Conservation (phyloP, 208 protist species). For the Trypanosoma congolense region DNA sequence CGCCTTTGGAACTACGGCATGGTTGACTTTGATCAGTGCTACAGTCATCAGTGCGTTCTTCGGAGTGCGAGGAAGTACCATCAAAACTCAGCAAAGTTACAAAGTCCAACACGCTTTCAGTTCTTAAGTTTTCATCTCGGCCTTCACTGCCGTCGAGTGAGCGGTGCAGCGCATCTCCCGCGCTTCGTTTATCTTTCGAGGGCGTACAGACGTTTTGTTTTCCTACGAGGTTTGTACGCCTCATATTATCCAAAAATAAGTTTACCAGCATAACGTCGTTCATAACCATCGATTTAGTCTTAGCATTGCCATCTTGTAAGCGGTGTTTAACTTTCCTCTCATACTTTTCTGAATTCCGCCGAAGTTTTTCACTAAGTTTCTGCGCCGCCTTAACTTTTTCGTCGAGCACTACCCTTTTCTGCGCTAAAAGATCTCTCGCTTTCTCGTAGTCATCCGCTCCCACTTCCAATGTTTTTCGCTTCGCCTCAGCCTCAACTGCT, state of each 20-base stretch:
- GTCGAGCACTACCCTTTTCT: constrained; percentile 10
- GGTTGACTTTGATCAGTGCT: too few relatives aligned
- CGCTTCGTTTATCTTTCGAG: too few relatives aligned
- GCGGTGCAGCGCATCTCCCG: too few relatives aligned
- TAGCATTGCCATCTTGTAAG: too few relatives aligned
- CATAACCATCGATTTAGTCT: background rate
- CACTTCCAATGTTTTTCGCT: constrained; percentile 18
- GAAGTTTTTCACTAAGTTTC: constrained; percentile 10
- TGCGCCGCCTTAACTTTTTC: constrained; percentile 8
- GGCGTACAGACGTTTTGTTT: too few relatives aligned
- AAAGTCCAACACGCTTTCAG: constrained; percentile 7
- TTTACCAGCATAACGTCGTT: constrained; percentile 6
- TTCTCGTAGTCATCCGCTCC: constrained; percentile 16
- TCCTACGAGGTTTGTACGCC: background rate
- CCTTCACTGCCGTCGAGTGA: too few relatives aligned
- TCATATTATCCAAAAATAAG: background rate
- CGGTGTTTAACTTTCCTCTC: constrained; percentile 2
- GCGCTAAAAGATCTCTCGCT: constrained; percentile 14
- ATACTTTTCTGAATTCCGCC: constrained; percentile 6
- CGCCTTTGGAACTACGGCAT: background rate
- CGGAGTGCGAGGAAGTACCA: too few relatives aligned
- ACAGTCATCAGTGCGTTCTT: too few relatives aligned
- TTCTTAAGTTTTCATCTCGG: too few relatives aligned
- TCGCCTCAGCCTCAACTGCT: constrained; percentile 21
- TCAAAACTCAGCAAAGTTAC: constrained; percentile 10